Evolutionary conservation across 2,329 filamentous ascomycete species (phyloP).

Genomic region (Chrysosporium keratinophilum): DNA sequence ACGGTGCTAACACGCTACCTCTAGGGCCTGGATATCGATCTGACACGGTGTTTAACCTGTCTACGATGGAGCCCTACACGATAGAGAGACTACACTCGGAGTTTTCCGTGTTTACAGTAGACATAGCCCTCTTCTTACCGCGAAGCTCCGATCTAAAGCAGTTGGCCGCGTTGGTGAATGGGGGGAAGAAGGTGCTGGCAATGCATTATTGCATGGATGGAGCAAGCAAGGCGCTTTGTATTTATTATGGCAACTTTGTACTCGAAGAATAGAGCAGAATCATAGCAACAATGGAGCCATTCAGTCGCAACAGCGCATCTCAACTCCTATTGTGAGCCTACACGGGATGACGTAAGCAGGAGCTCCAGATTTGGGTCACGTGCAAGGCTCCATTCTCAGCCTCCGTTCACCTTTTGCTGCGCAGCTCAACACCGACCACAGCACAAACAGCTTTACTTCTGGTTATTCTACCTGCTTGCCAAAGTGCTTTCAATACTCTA

Average conservation of each 20-base stretch:
- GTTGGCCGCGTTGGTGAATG: slow-evolving; percentile 48
- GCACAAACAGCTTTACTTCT: not conserved
- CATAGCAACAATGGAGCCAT: not conserved
- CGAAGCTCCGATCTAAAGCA: slow-evolving; percentile 74
- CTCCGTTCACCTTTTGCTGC: not conserved
- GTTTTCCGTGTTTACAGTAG: slow-evolving; percentile 44
- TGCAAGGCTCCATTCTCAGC: not conserved
- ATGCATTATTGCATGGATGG: slow-evolving; percentile 88
- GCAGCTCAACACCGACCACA: not conserved
- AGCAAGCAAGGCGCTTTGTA: slow-evolving; percentile 65
- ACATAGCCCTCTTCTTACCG: slow-evolving; percentile 70
- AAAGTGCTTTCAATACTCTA: not conserved
- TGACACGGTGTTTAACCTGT: slow-evolving; percentile 67
- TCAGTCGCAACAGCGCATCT: not conserved
- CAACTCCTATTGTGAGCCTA: no score
- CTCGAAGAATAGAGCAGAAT: slow-evolving; percentile 19
- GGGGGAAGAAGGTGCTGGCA: slow-evolving; percentile 54
- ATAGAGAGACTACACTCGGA: slow-evolving; percentile 52
- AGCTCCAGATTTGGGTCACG: not conserved
- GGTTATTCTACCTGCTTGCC: not conserved
- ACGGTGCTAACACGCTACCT: slow-evolving; percentile 3
- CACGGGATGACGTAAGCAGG: not conserved
- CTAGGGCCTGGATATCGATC: slow-evolving; percentile 53
- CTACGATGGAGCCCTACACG: slow-evolving; percentile 79
- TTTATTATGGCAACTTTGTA: slow-evolving; percentile 47